A percentile compares a stretch with the other conserved stretches of the same genome.
Evolutionary conservation across 225 moss, liverwort and hornwort genomes (phyloP).

Genomic region (Polytrichum commune): DNA sequence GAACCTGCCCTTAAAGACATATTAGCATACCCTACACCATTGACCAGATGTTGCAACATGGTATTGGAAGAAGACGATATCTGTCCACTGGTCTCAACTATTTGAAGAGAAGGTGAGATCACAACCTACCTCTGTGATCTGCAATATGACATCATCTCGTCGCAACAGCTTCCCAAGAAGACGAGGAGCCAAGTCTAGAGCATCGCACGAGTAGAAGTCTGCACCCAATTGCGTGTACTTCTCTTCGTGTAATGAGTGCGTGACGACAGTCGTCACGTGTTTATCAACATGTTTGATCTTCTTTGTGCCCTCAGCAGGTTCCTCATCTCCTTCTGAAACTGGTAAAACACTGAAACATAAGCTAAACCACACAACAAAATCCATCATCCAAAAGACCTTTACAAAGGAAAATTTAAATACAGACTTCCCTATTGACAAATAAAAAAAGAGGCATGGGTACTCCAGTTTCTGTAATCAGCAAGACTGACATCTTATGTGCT

Average conservation of each 20-base stretch:
- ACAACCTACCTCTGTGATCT: slow-evolving; percentile 76
- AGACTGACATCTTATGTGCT: too few species aligned
- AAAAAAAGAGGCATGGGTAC: too few species aligned
- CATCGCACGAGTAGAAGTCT: slow-evolving; percentile 79
- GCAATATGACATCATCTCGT: slow-evolving; percentile 75
- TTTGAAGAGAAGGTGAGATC: background rate
- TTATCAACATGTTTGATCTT: too few species aligned
- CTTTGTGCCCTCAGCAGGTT: slow-evolving; percentile 1
- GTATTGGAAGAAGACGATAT: too few species aligned
- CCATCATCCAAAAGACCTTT: too few species aligned
- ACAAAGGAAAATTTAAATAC: too few species aligned
- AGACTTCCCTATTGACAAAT: too few species aligned
- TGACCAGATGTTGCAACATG: too few species aligned
- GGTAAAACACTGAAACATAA: slow-evolving; percentile 1
- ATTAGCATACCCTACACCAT: too few species aligned
- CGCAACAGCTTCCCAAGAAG: slow-evolving; percentile 88
- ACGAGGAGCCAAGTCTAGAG: slow-evolving; percentile 86
- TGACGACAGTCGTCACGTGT: slow-evolving; percentile 2
- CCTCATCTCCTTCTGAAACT: slow-evolving; percentile 11
- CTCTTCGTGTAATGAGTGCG: slow-evolving; percentile 16
- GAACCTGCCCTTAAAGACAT: too few species aligned
- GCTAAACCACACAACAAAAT: background rate
- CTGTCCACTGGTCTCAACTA: background rate
- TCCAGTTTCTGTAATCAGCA: too few species aligned
- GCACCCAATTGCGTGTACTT: slow-evolving; percentile 40